Conservation (phyloP, 192 early-diverging fungal species). For the Mortierella antarctica region DNA sequence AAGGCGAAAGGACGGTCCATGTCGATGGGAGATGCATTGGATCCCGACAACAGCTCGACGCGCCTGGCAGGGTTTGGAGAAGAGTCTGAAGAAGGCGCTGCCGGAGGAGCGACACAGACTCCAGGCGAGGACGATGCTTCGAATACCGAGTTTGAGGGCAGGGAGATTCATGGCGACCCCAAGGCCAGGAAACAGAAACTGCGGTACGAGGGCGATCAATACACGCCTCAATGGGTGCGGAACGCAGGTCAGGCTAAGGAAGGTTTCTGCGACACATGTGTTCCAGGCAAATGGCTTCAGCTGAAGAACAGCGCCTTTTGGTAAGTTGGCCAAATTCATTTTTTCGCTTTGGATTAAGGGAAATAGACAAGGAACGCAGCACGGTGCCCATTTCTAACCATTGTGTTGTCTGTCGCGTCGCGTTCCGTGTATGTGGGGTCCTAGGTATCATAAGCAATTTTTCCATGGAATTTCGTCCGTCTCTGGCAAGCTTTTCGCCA, state of each 20-base stretch:
- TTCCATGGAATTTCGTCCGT: conserved; percentile 89
- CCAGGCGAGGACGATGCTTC: conserved; percentile 38
- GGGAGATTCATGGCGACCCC: conserved; percentile 59
- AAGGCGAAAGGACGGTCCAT: conserved; percentile 42
- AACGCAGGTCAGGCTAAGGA: conserved; percentile 80
- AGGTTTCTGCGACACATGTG: conserved; percentile 85
- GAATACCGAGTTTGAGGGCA: conserved; percentile 52
- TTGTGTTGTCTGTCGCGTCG: not conserved
- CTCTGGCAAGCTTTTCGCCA: conserved; percentile 78
- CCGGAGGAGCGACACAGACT: not conserved
- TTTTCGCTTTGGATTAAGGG: not conserved
- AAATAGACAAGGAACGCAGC: too few species aligned
- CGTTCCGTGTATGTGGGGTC: not conserved
- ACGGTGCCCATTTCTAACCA: not conserved
- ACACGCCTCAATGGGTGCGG: conserved; percentile 88
- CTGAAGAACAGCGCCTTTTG: conserved; percentile 91
- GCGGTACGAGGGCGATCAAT: conserved; percentile 76
- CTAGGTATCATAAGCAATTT: conserved; percentile 89
- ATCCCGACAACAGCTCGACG: not conserved
- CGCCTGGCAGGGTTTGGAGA: not conserved
- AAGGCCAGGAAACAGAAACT: conserved; percentile 78
- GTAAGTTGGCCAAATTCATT: conserved; percentile 41
- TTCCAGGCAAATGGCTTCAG: conserved; percentile 87
- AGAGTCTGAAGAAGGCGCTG: conserved; percentile 1
- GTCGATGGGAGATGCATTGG: conserved; percentile 50